These are phyloP conservation scores for Schwanniomyces pseudopolymorphus DNA, from an alignment of 805 yeast genomes.

Conservation along the genomic window DNA sequence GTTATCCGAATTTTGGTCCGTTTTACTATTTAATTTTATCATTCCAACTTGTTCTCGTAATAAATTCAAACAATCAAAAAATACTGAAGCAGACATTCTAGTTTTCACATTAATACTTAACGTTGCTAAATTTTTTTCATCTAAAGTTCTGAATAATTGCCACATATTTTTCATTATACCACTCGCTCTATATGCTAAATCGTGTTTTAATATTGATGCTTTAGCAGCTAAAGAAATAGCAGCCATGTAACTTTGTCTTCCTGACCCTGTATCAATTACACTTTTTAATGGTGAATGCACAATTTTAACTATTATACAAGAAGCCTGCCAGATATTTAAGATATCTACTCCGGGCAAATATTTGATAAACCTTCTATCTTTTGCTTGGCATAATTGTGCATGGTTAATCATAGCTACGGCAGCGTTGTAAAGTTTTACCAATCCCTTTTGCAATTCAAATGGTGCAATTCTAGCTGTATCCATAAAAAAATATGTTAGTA, in stretches of 20 bases:
- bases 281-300: constrained; percentile 71
- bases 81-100: constrained; percentile 89
- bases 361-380: constrained; percentile 62
- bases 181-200: constrained; percentile 87
- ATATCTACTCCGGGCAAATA: constrained; percentile 84
- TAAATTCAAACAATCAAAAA: constrained; percentile 86
- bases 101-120: constrained; percentile 63
- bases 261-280: constrained; percentile 67
- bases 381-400: constrained; percentile 57
- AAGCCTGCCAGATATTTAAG: constrained; percentile 86
- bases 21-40: constrained; percentile 53
- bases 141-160: constrained; percentile 75
- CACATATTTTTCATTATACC: constrained; percentile 94
- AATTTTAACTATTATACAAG: constrained; percentile 77
- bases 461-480: constrained; percentile 53
- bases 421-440: constrained; percentile 77
- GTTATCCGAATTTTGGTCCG: constrained; percentile 21
- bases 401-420: constrained; percentile 71
- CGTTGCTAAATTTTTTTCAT: constrained; percentile 46
- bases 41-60: constrained; percentile 86
- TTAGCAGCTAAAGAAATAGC: constrained; percentile 69
- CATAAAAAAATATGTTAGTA: constrained; percentile 77
- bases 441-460: constrained; percentile 69
- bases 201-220: constrained; percentile 87
- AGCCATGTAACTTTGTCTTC: constrained; percentile 63